These are phyloP conservation scores for Dactylonectria estremocensis DNA, from an alignment of 2,329 filamentous ascomycete genomes.

Conservation along the genomic window DNA sequence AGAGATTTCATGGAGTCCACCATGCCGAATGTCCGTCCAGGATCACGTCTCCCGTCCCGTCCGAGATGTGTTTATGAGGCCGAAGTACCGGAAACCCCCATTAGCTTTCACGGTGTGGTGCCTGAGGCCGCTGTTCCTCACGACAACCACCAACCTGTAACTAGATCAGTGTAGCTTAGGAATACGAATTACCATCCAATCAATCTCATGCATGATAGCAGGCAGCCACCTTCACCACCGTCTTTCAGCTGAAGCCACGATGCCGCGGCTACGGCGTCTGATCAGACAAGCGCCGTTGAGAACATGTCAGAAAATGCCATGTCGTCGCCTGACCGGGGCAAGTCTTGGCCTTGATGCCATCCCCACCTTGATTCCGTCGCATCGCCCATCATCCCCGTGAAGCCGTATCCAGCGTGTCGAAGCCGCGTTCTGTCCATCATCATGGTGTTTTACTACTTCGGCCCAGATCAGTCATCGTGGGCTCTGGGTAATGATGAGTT, in stretches of 20 bases:
- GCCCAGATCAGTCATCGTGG: slow-evolving; percentile 31
- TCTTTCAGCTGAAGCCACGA: slow-evolving; percentile 5
- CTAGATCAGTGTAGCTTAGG: background rate
- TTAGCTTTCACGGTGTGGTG: background rate
- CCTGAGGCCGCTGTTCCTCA: background rate
- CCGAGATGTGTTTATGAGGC: background rate
- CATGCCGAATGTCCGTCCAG: background rate
- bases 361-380: background rate
- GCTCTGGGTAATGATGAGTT: slow-evolving; percentile 31
- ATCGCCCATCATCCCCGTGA: background rate
- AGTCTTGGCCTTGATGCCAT: background rate
- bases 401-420: background rate
- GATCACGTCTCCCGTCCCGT: too few species aligned
- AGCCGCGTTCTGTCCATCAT: slow-evolving; percentile 3
- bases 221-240: background rate
- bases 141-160: background rate
- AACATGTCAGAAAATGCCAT: background rate
- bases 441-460: slow-evolving; percentile 38
- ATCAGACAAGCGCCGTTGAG: slow-evolving; percentile 8
- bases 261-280: slow-evolving; percentile 6
- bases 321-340: too few species aligned
- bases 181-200: background rate
- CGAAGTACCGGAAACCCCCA: background rate
- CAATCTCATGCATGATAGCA: background rate
- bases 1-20: background rate